Base-by-base conservation (phyloP, 345 rosid genomes). In the Lepidium didymum region DNA sequence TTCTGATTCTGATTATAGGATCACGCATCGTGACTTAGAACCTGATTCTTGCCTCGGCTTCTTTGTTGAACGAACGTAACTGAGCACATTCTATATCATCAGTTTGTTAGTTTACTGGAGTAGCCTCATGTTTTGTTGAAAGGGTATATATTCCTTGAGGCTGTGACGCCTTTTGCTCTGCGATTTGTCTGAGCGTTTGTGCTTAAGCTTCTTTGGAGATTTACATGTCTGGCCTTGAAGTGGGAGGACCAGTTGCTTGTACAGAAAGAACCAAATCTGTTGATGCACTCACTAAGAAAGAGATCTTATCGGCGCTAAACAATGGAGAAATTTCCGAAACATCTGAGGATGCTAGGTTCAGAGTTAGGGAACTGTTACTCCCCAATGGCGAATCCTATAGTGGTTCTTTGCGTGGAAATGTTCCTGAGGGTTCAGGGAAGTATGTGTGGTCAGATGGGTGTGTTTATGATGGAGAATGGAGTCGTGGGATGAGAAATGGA, bases 401-500 rank as follows among this genome's bases (percentile, higher is more conserved):
- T 15, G 99, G 99, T 68, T 81, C 95, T 62, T 68, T 91, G 74
- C 92, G 81, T 3, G 86, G 92, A 33, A 91, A 83, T 45, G 77
- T 83, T 25, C 92, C 96, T 0, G 99, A 91, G 77, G 95, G 92
- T 34, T 66, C 66, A n/a, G 99, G 99, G 42, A 89, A 78, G 73
- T 94, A 88, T 77, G 78, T 84, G 14, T 94, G 99, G 99, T 76
- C 81, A 31, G 90, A 83, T 41, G 95, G 96, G 9, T 78, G 84
- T 41, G 64, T 81, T 44, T 94, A 88, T 56, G 87, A 86, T 8
- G 99, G 99, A 16, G 95, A 94, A 52, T 94, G 99, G 96, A 85
- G 96, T 75, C 80, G 69, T 55, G 97, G 97, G 86, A 78, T 87
- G 91, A 87, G 90, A 73, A 85, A 91, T 66, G 97, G 97, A 31